phyloP scores from a whole-genome alignment of 2,329 filamentous ascomycete genomes.

The Zasmidium angulare region DNA sequence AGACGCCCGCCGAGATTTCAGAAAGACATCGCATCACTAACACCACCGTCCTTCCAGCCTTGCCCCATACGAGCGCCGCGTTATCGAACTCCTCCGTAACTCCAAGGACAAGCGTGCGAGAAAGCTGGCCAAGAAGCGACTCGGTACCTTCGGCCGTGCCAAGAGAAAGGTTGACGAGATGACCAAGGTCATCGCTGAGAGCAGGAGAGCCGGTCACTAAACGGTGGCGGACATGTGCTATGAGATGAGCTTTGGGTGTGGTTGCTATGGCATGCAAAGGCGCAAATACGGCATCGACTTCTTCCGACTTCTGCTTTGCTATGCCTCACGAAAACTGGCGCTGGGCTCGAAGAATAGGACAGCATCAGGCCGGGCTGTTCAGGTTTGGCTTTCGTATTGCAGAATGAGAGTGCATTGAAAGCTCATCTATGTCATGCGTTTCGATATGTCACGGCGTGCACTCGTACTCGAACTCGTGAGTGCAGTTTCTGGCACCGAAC shows the following conservation, averaged over 20 bases:
- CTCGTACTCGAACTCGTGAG: background rate
- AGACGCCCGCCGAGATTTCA: background rate
- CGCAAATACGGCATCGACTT: constrained; percentile 16
- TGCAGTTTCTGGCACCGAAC: background rate
- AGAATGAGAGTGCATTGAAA: constrained; percentile 25
- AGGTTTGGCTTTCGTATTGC: constrained; percentile 20
- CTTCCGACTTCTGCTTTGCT: constrained; percentile 9
- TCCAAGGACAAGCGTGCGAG: constrained; percentile 98
- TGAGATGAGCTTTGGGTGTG: constrained; percentile 10
- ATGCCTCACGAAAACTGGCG: constrained; percentile 5
- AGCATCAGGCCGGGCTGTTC: constrained; percentile 9
- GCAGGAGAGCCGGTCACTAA: constrained; percentile 76
- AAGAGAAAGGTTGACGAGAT: constrained; percentile 99
- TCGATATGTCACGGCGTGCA: background rate
- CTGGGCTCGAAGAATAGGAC: background rate
- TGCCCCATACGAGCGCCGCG: constrained; percentile 80
- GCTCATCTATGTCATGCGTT: background rate
- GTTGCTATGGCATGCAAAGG: constrained; percentile 23
- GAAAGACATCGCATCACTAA: constrained; percentile 14
- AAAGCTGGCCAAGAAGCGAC: constrained; percentile 99
- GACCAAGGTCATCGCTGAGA: constrained; percentile 95
- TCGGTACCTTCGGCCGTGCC: constrained; percentile 97
- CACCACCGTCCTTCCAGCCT: constrained; percentile 32
- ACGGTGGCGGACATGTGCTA: constrained; percentile 13
- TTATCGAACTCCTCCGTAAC: constrained; percentile 99